phyloP scores from a whole-genome alignment of 1,139 yeast species.

The Insectozyma bohioensis region DNA sequence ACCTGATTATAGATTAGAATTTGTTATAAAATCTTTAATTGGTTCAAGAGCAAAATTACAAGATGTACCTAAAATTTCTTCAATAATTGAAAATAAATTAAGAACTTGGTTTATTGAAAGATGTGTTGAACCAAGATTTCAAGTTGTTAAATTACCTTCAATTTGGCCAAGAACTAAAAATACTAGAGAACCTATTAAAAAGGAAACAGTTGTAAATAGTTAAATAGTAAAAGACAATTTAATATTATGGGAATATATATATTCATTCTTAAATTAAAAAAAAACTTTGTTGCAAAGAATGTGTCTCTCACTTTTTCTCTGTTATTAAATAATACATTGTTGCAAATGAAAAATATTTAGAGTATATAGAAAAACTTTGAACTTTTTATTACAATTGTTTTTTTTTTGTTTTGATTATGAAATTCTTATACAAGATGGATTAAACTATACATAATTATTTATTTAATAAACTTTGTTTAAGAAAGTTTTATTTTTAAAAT shows the following conservation, averaged over 20 bases:
- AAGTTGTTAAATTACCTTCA: constrained; percentile 78
- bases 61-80: constrained; percentile 89
- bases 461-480: constrained; percentile 51
- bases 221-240: neutral
- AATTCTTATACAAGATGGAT: too few relatives aligned
- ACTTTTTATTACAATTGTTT: too few relatives aligned
- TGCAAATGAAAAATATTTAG: too few relatives aligned
- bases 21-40: constrained; percentile 78
- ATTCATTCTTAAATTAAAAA: too few relatives aligned
- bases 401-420: neutral
- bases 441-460: constrained; percentile 14
- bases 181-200: constrained; percentile 38
- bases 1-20: constrained; percentile 87
- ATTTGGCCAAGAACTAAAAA: constrained; percentile 88
- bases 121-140: constrained; percentile 91
- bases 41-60: constrained; percentile 92
- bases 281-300: too few relatives aligned
- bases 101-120: constrained; percentile 90
- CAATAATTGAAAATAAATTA: constrained; percentile 76
- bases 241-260: constrained; percentile 2
- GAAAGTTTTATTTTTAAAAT: constrained; percentile 72
- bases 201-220: constrained; percentile 1
- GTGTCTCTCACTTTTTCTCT: too few relatives aligned
- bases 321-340: too few relatives aligned
- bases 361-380: too few relatives aligned